phyloP scores from a whole-genome alignment of 305 asterid genomes.

The Fraxinus baroniana region DNA sequence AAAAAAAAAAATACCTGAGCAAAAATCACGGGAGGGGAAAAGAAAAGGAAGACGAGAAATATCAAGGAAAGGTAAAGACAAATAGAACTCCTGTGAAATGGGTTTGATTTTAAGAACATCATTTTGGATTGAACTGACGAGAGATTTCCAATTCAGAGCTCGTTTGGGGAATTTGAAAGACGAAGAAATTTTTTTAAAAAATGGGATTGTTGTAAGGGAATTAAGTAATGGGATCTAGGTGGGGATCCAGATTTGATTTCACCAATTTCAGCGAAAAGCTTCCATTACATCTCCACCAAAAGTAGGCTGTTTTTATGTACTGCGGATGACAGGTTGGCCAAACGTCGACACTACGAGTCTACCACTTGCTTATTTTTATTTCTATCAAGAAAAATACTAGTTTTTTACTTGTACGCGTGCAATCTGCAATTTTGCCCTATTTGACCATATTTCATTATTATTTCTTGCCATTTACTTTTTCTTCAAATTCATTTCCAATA shows the following conservation, averaged over 20 bases:
- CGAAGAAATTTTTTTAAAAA: not conserved
- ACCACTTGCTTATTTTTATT: not conserved
- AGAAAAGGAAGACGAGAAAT: constrained; percentile 31
- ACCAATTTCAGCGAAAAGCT: constrained; percentile 25
- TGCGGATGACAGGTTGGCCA: not conserved
- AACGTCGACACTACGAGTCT: not conserved
- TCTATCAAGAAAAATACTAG: not conserved
- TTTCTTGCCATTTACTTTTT: no score
- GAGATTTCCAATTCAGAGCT: not conserved
- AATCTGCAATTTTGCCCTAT: not conserved
- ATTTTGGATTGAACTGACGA: constrained; percentile 20
- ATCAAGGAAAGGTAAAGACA: constrained; percentile 24
- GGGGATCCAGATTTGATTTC: constrained; percentile 18
- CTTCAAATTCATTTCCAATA: no score
- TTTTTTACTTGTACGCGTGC: not conserved
- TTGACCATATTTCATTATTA: not conserved
- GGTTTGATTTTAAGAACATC: constrained; percentile 31
- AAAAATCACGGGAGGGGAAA: constrained; percentile 31
- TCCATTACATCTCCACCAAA: not conserved
- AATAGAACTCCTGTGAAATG: constrained; percentile 16
- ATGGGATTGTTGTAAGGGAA: not conserved
- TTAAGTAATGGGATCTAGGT: constrained; percentile 17
- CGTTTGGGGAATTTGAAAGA: not conserved
- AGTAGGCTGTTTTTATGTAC: not conserved
- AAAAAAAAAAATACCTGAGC: constrained; percentile 52